Conservation (phyloP, 495 filamentous ascomycete genomes). For the Glarea lozoyensis region DNA sequence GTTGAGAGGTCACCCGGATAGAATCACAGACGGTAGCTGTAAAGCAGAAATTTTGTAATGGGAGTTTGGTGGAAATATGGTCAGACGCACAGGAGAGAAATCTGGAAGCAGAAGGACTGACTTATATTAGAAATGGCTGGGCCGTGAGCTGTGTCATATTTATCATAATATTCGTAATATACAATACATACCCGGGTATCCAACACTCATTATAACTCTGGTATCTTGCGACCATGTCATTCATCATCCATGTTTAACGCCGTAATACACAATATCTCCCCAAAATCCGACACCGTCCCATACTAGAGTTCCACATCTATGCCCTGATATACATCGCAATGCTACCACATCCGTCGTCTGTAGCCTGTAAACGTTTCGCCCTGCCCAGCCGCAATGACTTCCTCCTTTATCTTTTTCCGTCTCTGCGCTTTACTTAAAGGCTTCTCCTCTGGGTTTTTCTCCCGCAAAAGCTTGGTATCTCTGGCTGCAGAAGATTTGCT, state of each 20-base stretch:
- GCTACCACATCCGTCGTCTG: constrained; percentile 36
- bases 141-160: constrained; percentile 5
- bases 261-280: too few relatives aligned
- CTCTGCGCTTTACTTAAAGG: constrained; percentile 37
- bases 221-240: neutral
- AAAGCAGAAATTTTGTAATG: too few relatives aligned
- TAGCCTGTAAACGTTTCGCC: constrained; percentile 33
- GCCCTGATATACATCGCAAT: neutral
- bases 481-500: too few relatives aligned
- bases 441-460: constrained; percentile 11
- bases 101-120: too few relatives aligned
- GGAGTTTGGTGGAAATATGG: too few relatives aligned
- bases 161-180: constrained; percentile 12
- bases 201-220: constrained; percentile 2
- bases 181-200: too few relatives aligned
- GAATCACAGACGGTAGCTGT: too few relatives aligned
- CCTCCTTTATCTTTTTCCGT: constrained; percentile 39
- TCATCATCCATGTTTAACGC: neutral
- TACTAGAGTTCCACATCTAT: neutral
- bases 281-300: too few relatives aligned
- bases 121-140: constrained; percentile 10
- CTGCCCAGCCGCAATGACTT: constrained; percentile 34
- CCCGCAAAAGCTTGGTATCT: too few relatives aligned
- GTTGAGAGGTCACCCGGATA: too few relatives aligned
- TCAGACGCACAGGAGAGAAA: too few relatives aligned